phyloP scores from a whole-genome alignment of 2,329 filamentous ascomycete genomes.

The Ophiobolus disseminans region DNA sequence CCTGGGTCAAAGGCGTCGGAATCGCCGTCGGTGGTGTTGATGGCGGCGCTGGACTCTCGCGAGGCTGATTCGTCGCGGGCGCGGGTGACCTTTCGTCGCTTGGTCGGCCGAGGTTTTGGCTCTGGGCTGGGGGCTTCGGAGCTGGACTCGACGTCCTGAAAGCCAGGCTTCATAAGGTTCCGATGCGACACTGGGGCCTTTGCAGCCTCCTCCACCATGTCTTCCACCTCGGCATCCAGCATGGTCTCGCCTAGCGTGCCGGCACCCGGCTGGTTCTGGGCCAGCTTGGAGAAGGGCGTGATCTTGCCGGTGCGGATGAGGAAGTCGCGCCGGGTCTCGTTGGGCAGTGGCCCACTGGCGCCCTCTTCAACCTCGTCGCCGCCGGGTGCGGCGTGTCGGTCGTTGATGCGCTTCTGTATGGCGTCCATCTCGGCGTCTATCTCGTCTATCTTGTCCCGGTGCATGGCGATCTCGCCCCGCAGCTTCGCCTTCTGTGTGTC shows the following conservation, averaged over 20 bases:
- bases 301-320: slow-evolving; percentile 97
- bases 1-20: slow-evolving; percentile 53
- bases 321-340: slow-evolving; percentile 86
- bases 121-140: slow-evolving; percentile 43
- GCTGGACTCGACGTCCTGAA: slow-evolving; percentile 42
- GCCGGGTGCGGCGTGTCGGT: slow-evolving; percentile 68
- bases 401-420: slow-evolving; percentile 80
- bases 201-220: slow-evolving; percentile 55
- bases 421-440: slow-evolving; percentile 77
- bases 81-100: slow-evolving; percentile 43
- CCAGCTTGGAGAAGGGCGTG: slow-evolving; percentile 87
- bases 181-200: slow-evolving; percentile 55
- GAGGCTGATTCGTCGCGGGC: slow-evolving; percentile 15
- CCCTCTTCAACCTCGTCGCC: slow-evolving; percentile 53
- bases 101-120: slow-evolving; percentile 44
- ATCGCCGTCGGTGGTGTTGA: slow-evolving; percentile 36
- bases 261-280: slow-evolving; percentile 67
- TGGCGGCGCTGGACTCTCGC: slow-evolving; percentile 24
- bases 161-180: slow-evolving; percentile 58
- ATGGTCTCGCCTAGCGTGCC: slow-evolving; percentile 79
- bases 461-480: slow-evolving; percentile 69
- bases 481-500: slow-evolving; percentile 65
- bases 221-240: slow-evolving; percentile 80
- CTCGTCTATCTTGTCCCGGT: slow-evolving; percentile 69
- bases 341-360: slow-evolving; percentile 70